Base-by-base conservation (phyloP, 257 asterid genomes). In the Penstemon newberryi region DNA sequence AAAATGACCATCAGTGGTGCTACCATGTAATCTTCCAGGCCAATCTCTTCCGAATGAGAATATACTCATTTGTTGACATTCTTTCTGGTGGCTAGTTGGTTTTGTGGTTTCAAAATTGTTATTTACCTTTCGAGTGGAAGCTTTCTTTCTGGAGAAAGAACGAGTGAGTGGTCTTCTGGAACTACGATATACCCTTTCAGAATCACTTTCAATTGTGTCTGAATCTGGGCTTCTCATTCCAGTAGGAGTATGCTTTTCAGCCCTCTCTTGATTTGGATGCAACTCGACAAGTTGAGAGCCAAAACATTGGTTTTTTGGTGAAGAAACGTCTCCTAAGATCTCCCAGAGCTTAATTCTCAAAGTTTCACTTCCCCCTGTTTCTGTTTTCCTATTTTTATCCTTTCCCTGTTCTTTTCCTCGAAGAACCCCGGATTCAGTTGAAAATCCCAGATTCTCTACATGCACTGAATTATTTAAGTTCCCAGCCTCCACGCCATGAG, bases 161-260 rank as follows among this genome's bases (percentile, higher is more conserved):
- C 81, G 86, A 71, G 87, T 85, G 72, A 66, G 1, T 46, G 85
- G 89, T 83, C 86, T 86, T 70, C 78, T 71, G 59, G 51, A 60
- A 70, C 56, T 65, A 6, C 73, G 80, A 37, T 63, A 72, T 49
- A 71, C 74, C 63, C 65, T 73, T 66, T 88, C 84, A 33, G 98
- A 85, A 80, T 88, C 92, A 73, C 83, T 85, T 85, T 90, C 97
- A 74, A 90, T 90, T 54, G 95, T 82, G 70, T 92, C 98, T 7
- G 93, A 88, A 72, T 70, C 81, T 70, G 54, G 87, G 74, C 71
- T 82, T 53, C 73, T 72, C 81, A 73, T 84, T 50, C 44, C 75
- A 45, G 42, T 70, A 71, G 81, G 84, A 69, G 71, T 43, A 65
- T 69, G 73, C 59, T 74, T 75, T 60, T 51, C 69, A 56, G 67